Evolutionary conservation across 176 grass and related monocot species (phyloP).

Genomic region (Oryza rufipogon): DNA sequence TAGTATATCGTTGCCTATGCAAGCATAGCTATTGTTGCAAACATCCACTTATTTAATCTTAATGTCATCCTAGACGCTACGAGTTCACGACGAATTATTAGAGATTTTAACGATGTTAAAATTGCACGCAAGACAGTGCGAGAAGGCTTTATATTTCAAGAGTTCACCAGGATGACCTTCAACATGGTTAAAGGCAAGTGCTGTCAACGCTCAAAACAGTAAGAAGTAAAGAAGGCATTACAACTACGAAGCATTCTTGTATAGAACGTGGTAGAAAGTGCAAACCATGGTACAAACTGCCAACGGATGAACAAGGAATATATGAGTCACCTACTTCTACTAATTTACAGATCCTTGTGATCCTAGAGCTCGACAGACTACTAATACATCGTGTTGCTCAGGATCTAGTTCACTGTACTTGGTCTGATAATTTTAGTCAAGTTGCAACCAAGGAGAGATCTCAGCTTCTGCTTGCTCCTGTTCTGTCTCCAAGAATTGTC

Average conservation of each 20-base stretch:
- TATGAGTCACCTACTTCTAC: constrained; percentile 46
- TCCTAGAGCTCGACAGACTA: not conserved
- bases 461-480: constrained; percentile 70
- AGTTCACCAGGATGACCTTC: not conserved
- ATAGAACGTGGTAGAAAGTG: not conserved
- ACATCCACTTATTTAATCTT: not conserved
- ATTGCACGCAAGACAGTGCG: not conserved
- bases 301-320: constrained; percentile 16
- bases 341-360: constrained; percentile 51
- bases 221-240: not conserved
- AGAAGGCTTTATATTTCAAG: not conserved
- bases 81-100: not conserved
- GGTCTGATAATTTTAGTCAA: constrained; percentile 19
- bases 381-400: constrained; percentile 22
- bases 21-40: not conserved
- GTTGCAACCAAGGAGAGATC: not conserved
- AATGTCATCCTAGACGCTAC: not conserved
- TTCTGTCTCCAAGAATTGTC: constrained; percentile 47
- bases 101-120: too few relatives aligned
- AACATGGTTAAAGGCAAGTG: constrained; percentile 1
- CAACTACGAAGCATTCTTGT: constrained; percentile 29
- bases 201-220: not conserved
- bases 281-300: constrained; percentile 35
- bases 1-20: not conserved
- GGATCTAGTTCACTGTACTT: constrained; percentile 34